These are phyloP conservation scores for Lipomyces starkeyi DNA, from an alignment of 805 yeast species.

Conservation along the genomic window DNA sequence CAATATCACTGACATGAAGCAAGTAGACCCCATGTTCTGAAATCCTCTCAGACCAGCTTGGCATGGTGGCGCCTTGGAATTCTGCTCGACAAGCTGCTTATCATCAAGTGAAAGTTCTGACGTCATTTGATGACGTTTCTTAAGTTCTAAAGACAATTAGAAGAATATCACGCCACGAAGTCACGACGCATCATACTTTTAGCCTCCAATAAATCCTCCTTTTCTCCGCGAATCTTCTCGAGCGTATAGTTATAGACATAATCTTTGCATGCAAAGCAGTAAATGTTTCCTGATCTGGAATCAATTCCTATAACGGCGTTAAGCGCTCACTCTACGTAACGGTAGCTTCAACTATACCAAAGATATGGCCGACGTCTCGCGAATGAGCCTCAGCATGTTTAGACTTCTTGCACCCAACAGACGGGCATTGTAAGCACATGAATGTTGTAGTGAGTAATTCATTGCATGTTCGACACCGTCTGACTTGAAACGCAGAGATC, in stretches of 20 bases:
- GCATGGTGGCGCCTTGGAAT: constrained; percentile 31
- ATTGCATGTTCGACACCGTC: constrained; percentile 36
- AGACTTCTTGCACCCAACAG: constrained; percentile 35
- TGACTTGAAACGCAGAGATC: constrained; percentile 28
- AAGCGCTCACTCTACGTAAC: background rate
- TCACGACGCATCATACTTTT: constrained; percentile 14
- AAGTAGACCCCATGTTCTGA: constrained; percentile 94
- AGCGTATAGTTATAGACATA: constrained; percentile 67
- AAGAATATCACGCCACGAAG: background rate
- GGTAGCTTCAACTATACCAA: constrained; percentile 30
- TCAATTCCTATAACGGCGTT: constrained; percentile 58
- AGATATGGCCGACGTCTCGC: constrained; percentile 36
- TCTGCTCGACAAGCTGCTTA: constrained; percentile 19
- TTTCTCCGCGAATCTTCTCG: constrained; percentile 55
- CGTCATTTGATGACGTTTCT: background rate
- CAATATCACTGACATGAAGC: constrained; percentile 92
- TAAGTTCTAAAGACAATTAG: constrained; percentile 11
- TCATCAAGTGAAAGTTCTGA: constrained; percentile 28
- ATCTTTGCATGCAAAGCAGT: constrained; percentile 80
- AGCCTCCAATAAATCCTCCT: constrained; percentile 11
- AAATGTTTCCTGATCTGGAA: constrained; percentile 67
- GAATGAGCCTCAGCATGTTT: constrained; percentile 39
- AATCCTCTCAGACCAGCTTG: constrained; percentile 79
- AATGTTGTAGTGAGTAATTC: constrained; percentile 38
- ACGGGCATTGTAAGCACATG: constrained; percentile 39